Conservation (phyloP, 306 rosid genomes). For the Prunus armeniaca region DNA sequence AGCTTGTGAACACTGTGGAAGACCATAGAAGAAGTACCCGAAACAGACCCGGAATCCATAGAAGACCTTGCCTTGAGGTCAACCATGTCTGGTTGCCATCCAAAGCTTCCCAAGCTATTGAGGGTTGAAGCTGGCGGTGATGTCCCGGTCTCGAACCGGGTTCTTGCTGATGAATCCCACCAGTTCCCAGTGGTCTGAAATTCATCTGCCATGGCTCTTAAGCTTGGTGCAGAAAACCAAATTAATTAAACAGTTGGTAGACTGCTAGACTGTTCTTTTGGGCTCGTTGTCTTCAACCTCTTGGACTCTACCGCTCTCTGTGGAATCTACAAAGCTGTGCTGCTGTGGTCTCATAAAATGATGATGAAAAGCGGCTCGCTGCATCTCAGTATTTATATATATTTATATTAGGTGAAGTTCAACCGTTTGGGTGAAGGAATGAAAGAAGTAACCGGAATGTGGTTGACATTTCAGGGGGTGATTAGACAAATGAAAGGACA, state of each 20-base stretch:
- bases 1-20: conserved; percentile 53
- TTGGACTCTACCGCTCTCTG: not conserved
- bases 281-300: conserved; percentile 1
- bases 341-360: conserved; percentile 42
- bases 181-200: conserved; percentile 75
- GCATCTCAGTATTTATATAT: conserved; percentile 68
- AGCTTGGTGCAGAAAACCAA: not conserved
- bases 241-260: not conserved
- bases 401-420: conserved; percentile 10
- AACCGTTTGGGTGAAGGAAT: conserved; percentile 17
- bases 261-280: conserved; percentile 3
- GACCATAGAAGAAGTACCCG: conserved; percentile 48
- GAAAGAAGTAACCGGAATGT: conserved; percentile 38
- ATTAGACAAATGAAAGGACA: conserved; percentile 58
- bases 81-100: conserved; percentile 56
- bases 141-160: conserved; percentile 61
- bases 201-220: conserved; percentile 76
- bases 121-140: conserved; percentile 71
- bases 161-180: conserved; percentile 74
- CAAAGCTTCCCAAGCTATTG: conserved; percentile 54
- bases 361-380: conserved; percentile 63
- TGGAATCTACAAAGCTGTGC: conserved; percentile 19
- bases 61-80: conserved; percentile 67
- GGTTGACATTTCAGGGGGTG: conserved; percentile 71
- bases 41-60: conserved; percentile 50